Evolutionary conservation across 352 stramenopile genomes (phyloP), one percentile per base, ranked within the genome.

Genomic region (Phytophthora kernoviae): DNA sequence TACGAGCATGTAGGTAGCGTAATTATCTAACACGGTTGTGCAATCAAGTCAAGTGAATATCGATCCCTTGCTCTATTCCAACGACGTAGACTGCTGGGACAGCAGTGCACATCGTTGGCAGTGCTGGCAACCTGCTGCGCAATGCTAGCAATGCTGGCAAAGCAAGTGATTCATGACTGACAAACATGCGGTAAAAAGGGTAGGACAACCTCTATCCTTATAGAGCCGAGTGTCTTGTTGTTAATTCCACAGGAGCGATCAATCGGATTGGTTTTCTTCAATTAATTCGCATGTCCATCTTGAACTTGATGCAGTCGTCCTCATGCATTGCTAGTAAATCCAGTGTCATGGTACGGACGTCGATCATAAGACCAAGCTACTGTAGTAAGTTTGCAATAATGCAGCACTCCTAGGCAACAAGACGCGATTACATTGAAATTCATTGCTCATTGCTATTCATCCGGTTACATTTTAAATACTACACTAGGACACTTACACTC

Each of bases 11-110:
- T 72, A 58, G 58, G 52, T 70, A 66, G 33, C 53, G 54, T 62
- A 32, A 52, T 62, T 58, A 70, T 24, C 61, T 53, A 26, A 58
- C 44, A 57, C 40, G 41, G 61, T 63, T 68, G 59, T 52, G 59
- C 37, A 21, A 46, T 66, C 44, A 21, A 18, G n/a, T n/a, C 14
- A 6, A 4, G 37, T 21, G n/a, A 48, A 15, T 22, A 1, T 32
- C 12, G 46, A 21, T 43, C 2, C 12, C 18, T 18, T 20, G 30
- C 61, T 70, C 61, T 55, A 70, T 70, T 62, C 32, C 57, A 59
- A 43, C 49, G 32, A 14, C 49, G 41, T 48, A 32, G 21, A 30
- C 37, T 56, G 46, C 39, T 57, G 42, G 24, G 3, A 30, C 3
- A 30, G 24, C 24, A 30, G n/a, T n/a, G n/a, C n/a, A n/a, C n/a